Evolutionary conservation across 2,329 filamentous ascomycete genomes (phyloP), one percentile per base, ranked within the genome.

Genomic region (Epichloe bromicola): DNA sequence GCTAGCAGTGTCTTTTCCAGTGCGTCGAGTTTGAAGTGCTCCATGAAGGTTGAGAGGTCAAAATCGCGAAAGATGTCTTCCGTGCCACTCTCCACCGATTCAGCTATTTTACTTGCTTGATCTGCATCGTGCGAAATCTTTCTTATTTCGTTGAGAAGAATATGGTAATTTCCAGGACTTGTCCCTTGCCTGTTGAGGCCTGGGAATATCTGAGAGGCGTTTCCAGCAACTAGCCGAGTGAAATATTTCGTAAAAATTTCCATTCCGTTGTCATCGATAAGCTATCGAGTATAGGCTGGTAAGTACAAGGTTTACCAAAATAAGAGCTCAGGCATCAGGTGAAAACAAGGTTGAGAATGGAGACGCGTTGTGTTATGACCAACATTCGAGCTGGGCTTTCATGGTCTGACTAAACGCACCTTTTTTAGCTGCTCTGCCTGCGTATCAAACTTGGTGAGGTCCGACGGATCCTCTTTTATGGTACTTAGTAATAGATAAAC

Each of bases 221-320:
- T 96, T 71, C 85, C 84, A 69, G 85, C 86, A 64, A 98, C 81
- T 66, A 97, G 77, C 70, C 91, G 88, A 69, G 88, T 84, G 70
- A 98, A 95, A 70, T 93, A 96, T 74, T 90, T 94, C 54, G 88
- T 83, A 68, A 90, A 96, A 65, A 96, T 89, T 77, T 98, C 94
- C 91, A 98, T 98, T 65, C 90, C 90, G 89, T 95, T 85, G 63
- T 91, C 90, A 80, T 95, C 85, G 73, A 97, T 85, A 67, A 97
- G 83, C 87, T 95, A 57, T 37, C 40, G 46, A 11, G 23, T 39
- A 42, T 45, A 33, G 15, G 26, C 34, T 41, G n/a, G 55, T 66
- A 47, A 64, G 56, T 46, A 41, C 26, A 54, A 41, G 53, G 17
- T 51, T 41, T 17, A 17, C 20, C 39, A 23, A 40, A 45, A 26